Percentiles rank a stretch among this genome's conserved stretches.
Evolutionary conservation across 495 filamentous ascomycete species (phyloP).

Genomic region (Trypethelium eluteriae): DNA sequence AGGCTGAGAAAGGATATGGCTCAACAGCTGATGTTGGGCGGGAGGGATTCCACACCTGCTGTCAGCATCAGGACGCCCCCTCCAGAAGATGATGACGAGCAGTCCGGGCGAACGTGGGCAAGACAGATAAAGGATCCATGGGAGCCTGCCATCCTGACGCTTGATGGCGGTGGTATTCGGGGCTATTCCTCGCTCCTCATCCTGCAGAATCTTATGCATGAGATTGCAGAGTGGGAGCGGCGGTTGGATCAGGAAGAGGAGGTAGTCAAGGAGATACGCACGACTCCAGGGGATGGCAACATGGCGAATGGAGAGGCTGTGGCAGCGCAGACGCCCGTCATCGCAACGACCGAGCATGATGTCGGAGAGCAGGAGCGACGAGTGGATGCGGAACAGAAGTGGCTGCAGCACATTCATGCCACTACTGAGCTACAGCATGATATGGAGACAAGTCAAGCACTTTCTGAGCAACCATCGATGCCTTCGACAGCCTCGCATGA

Average conservation of each 20-base stretch:
- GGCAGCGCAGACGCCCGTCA: background rate
- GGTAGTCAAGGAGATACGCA: background rate
- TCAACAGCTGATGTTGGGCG: background rate
- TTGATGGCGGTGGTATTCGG: constrained; percentile 39
- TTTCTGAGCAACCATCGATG: background rate
- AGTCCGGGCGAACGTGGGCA: constrained; percentile 28
- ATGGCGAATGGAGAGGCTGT: background rate
- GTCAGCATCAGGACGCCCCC: constrained; percentile 4
- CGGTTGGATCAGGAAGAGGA: constrained; percentile 31
- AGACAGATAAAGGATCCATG: constrained; percentile 26
- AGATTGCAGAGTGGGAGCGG: constrained; percentile 35
- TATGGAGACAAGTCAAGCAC: background rate
- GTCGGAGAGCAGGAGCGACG: background rate
- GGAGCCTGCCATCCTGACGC: constrained; percentile 25
- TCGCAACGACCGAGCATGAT: background rate
- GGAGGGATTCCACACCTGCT: constrained; percentile 7
- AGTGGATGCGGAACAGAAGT: background rate
- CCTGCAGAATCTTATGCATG: constrained; percentile 36
- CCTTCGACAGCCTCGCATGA: background rate
- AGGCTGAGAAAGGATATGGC: background rate
- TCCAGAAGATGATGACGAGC: constrained; percentile 19
- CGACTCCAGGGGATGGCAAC: background rate
- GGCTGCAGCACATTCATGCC: background rate
- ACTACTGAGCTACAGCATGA: background rate
- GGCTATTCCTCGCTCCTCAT: constrained; percentile 39